Conservation (phyloP, 2,329 filamentous ascomycete genomes). For the Chaetomiaceae sp. region DNA sequence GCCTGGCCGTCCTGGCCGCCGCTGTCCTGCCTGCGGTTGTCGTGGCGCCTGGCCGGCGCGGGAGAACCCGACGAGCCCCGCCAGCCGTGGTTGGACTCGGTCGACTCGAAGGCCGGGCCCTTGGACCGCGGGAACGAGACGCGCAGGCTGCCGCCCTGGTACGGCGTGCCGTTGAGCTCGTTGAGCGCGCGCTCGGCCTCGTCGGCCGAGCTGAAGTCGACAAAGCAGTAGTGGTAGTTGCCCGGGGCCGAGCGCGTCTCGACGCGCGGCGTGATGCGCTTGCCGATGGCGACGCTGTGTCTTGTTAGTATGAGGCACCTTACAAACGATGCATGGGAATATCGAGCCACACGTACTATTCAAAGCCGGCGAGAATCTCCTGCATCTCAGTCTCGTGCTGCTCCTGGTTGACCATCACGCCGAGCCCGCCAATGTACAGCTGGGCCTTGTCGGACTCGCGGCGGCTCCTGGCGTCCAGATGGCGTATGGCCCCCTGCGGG, state of each 20-base stretch:
- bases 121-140: slow-evolving; percentile 15
- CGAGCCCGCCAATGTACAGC: slow-evolving; percentile 48
- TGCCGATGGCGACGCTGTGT: slow-evolving; percentile 37
- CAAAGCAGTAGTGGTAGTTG: slow-evolving; percentile 60
- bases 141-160: slow-evolving; percentile 18
- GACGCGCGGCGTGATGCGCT: slow-evolving; percentile 54
- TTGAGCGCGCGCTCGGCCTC: slow-evolving; percentile 49
- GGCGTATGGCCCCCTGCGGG: slow-evolving; percentile 28
- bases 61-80: neutral
- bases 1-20: neutral
- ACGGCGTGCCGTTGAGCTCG: slow-evolving; percentile 33
- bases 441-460: slow-evolving; percentile 31
- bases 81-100: neutral
- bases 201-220: slow-evolving; percentile 54
- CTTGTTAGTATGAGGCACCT: neutral
- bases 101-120: slow-evolving; percentile 4
- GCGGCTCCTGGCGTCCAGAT: slow-evolving; percentile 29
- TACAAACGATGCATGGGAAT: too few relatives aligned
- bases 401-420: slow-evolving; percentile 44
- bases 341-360: slow-evolving; percentile 34
- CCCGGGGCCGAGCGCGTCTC: slow-evolving; percentile 48
- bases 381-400: slow-evolving; percentile 43
- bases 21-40: neutral
- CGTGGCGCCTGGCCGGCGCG: neutral
- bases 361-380: slow-evolving; percentile 43